Conservation (phyloP, 2,329 filamentous ascomycete genomes). For the Cordyceps tenuipes region DNA sequence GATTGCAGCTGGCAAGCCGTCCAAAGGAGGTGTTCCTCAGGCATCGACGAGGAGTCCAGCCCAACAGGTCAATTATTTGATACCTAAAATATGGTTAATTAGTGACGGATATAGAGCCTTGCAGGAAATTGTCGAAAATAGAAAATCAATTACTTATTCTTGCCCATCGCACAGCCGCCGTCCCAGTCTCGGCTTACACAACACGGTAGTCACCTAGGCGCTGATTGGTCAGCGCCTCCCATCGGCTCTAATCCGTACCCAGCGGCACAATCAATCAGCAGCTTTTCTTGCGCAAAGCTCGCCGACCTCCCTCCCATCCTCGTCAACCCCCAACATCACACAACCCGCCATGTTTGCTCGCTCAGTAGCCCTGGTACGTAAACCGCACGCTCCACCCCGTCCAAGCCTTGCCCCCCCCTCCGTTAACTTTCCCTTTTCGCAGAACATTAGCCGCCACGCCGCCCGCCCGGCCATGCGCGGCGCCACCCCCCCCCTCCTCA, state of each 20-base stretch:
- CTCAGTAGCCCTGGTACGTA: constrained; percentile 19
- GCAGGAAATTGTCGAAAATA: background rate
- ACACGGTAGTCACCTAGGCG: background rate
- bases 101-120: no score
- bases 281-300: constrained; percentile 6
- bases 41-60: background rate
- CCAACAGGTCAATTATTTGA: background rate
- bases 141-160: background rate
- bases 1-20: background rate
- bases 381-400: background rate
- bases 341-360: constrained; percentile 19
- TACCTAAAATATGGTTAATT: background rate
- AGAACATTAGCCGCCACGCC: constrained; percentile 31
- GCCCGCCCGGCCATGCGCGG: constrained; percentile 26
- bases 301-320: background rate
- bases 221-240: constrained; percentile 13
- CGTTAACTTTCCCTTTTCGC: background rate
- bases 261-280: background rate
- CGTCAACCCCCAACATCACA: constrained; percentile 1
- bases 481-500: constrained; percentile 16
- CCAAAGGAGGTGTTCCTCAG: background rate
- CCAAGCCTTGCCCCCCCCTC: background rate
- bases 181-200: background rate
- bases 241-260: constrained; percentile 6
- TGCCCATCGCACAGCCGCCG: no score